These are phyloP conservation scores for Penicillium steckii DNA, from an alignment of 495 filamentous ascomycete species.

Conservation along the genomic window DNA sequence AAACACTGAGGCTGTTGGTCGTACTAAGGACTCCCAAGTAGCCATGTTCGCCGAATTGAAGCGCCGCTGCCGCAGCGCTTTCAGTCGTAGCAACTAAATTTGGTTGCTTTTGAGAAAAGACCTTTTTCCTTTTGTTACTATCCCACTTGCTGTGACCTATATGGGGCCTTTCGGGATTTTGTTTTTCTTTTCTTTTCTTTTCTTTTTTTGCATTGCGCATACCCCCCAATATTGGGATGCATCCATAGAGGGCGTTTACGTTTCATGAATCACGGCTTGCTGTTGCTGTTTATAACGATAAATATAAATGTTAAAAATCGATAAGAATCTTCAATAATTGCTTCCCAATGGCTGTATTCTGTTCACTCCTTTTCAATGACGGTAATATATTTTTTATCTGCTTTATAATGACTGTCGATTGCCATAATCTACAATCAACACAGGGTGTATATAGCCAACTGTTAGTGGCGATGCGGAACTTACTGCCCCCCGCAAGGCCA, in stretches of 20 bases:
- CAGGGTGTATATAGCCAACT: not conserved
- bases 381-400: too few relatives aligned
- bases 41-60: constrained; percentile 73
- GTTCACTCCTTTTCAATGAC: too few relatives aligned
- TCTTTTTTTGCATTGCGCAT: constrained; percentile 16
- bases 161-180: not conserved
- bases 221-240: constrained; percentile 13
- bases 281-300: constrained; percentile 19
- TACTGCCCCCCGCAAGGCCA: not conserved
- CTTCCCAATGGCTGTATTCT: too few relatives aligned
- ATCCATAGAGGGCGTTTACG: constrained; percentile 32
- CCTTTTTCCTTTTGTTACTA: constrained; percentile 6
- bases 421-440: not conserved
- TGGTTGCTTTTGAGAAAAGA: not conserved
- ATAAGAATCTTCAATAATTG: not conserved
- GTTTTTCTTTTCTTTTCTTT: constrained; percentile 15
- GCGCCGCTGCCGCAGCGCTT: constrained; percentile 55
- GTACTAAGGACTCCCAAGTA: constrained; percentile 70
- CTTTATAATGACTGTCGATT: too few relatives aligned
- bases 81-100: constrained; percentile 25
- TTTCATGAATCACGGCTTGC: constrained; percentile 11
- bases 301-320: constrained; percentile 1
- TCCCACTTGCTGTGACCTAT: constrained; percentile 1
- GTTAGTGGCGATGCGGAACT: not conserved
- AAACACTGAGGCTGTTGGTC: constrained; percentile 82